Base-by-base conservation (phyloP, 176 grass and related monocot genomes). In the Oryza coarctata region DNA sequence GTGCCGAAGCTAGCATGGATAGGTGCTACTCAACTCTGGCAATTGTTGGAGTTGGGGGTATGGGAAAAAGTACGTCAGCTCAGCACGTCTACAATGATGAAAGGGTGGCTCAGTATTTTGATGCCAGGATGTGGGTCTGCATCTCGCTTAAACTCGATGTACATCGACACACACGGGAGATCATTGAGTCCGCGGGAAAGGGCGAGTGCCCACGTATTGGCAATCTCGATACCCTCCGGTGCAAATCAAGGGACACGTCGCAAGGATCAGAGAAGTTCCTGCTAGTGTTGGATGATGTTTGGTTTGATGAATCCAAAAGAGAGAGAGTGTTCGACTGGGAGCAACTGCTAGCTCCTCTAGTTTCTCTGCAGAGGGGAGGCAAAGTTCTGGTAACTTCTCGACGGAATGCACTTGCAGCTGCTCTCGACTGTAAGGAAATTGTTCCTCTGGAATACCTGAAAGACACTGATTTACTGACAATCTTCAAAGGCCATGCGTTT, bases 121-220 rank as follows among this genome's bases (percentile, higher is more conserved):
- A 78, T 78, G 12, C 47, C 34, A 78, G 28, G 50, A 85, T 85
- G 55, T 79, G 83, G 75, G 75, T 85, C 9, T 62, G 74, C 44
- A 78, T 85, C 49, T 85, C 83, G 0, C 36, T 29, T 1, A 78
- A 47, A 3, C 47, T 85, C 8, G 74, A 85, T 64, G 52, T 85
- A 0, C 47, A 1, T 47, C 50, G 25, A 0, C 74, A 71, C 27
- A 85, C 75, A 0, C 5, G 49, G 1, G 52, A 85, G 75, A 64
- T 85, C 3, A 70, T 85, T 0, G 83, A 85, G 65, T 85, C 74
- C 1, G 74, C 65, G 14, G 10, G 3, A 9, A 68, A 28, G 0
- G 29, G 5, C 1, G 36, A 63, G 3, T 85, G 83, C 36, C 66
- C 74, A 62, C 3, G 12, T 32, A 0, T 78, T 2, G 2, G 63